phyloP scores from a whole-genome alignment of 345 rosid genomes.

The Gynandropsis gynandra region DNA sequence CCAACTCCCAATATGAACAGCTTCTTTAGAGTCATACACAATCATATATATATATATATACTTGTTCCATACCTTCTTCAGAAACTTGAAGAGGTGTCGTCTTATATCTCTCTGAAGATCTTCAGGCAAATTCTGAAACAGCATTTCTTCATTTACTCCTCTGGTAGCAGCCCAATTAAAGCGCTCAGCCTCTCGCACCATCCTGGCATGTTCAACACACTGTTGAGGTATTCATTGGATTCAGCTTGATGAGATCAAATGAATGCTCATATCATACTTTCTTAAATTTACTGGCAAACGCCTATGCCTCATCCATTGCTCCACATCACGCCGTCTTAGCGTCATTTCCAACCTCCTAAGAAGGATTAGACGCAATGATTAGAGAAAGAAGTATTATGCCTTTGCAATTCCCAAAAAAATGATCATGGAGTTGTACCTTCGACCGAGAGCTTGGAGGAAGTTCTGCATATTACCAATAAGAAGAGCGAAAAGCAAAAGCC shows the following conservation, averaged over 20 bases:
- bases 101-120: constrained; percentile 73
- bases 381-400: too few species aligned
- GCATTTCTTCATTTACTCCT: constrained; percentile 66
- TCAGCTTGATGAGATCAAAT: constrained; percentile 2
- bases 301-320: constrained; percentile 94
- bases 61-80: constrained; percentile 38
- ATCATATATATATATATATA: too few species aligned
- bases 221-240: constrained; percentile 5
- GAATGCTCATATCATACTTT: constrained; percentile 33
- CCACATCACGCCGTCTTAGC: constrained; percentile 80
- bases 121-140: constrained; percentile 62
- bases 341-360: constrained; percentile 76
- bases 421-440: constrained; percentile 41
- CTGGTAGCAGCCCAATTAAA: constrained; percentile 85
- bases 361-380: neutral
- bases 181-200: constrained; percentile 74
- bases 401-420: neutral
- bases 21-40: too few species aligned
- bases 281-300: constrained; percentile 58
- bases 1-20: neutral
- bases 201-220: constrained; percentile 33
- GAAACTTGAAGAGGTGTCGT: constrained; percentile 69
- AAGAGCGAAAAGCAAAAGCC: constrained; percentile 85
- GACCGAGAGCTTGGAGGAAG: constrained; percentile 78
- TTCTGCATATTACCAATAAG: constrained; percentile 97